phyloP scores from a whole-genome alignment of 164 flowering plant species.

The Berberis thunbergii region DNA sequence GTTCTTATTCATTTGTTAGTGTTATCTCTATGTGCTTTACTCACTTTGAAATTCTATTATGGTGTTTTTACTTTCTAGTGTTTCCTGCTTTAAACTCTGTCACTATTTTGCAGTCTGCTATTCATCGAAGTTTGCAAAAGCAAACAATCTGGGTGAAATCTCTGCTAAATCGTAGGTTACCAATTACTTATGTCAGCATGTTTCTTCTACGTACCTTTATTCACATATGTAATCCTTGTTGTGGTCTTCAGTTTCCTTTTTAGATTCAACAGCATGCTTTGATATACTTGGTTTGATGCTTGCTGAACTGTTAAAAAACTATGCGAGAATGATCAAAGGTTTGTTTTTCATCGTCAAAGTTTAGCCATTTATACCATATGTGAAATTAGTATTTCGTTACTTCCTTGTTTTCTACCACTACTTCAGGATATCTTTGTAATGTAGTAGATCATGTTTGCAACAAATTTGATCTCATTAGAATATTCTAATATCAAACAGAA shows the following conservation, averaged over 20 bases:
- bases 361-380: neutral
- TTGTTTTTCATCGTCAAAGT: slow-evolving; percentile 5
- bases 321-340: slow-evolving; percentile 65
- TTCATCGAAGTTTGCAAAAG: slow-evolving; percentile 89
- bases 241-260: slow-evolving; percentile 19
- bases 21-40: neutral
- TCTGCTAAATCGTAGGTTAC: slow-evolving; percentile 89
- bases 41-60: neutral
- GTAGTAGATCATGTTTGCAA: too few species aligned
- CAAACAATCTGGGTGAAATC: slow-evolving; percentile 91
- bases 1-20: too few species aligned
- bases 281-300: slow-evolving; percentile 83
- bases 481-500: too few species aligned
- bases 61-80: too few species aligned
- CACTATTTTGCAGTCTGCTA: slow-evolving; percentile 53
- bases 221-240: neutral
- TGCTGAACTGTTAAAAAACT: slow-evolving; percentile 64
- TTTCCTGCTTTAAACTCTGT: slow-evolving; percentile 2
- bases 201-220: neutral
- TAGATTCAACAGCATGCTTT: slow-evolving; percentile 95
- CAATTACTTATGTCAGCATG: neutral
- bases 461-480: too few species aligned
- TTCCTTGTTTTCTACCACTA: too few species aligned
- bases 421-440: too few species aligned
- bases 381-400: too few species aligned